These are phyloP conservation scores for Penicillium freii DNA, from an alignment of 2,329 filamentous ascomycete species.

Conservation along the genomic window DNA sequence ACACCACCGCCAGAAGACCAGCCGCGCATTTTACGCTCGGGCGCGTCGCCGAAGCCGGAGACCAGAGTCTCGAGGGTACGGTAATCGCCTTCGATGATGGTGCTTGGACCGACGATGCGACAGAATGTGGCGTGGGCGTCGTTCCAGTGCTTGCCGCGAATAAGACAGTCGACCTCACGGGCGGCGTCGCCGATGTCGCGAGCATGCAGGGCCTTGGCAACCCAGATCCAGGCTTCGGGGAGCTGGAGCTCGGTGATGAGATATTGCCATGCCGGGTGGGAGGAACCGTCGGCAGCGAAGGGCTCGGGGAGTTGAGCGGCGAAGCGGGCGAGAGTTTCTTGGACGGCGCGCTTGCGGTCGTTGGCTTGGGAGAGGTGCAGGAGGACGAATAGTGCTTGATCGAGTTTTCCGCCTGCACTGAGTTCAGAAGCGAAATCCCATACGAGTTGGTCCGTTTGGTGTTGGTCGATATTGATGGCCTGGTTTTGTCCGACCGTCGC, in stretches of 20 bases:
- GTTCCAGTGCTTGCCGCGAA: constrained; percentile 70
- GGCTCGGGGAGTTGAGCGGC: constrained; percentile 62
- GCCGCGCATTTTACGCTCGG: constrained; percentile 60
- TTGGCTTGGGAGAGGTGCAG: constrained; percentile 66
- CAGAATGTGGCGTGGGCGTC: constrained; percentile 84
- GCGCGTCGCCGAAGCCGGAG: constrained; percentile 64
- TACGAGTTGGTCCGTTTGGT: constrained; percentile 65
- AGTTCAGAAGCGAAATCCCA: constrained; percentile 58
- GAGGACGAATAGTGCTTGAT: constrained; percentile 72
- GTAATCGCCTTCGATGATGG: constrained; percentile 81
- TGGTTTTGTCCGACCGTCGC: constrained; percentile 46
- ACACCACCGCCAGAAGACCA: constrained; percentile 81
- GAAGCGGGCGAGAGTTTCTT: constrained; percentile 72
- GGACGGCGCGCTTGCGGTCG: constrained; percentile 65
- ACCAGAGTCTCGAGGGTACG: constrained; percentile 67
- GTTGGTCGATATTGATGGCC: constrained; percentile 53
- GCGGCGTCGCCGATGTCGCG: constrained; percentile 68
- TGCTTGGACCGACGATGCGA: constrained; percentile 73
- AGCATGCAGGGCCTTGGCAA: constrained; percentile 80
- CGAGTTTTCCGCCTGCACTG: constrained; percentile 60
- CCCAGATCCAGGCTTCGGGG: constrained; percentile 77
- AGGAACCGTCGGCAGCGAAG: constrained; percentile 48
- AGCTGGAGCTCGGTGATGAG: constrained; percentile 67
- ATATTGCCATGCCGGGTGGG: constrained; percentile 53
- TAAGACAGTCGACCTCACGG: constrained; percentile 73